Conservation (phyloP, 352 stramenopile species). For the Halophytophthora polymorphica region DNA sequence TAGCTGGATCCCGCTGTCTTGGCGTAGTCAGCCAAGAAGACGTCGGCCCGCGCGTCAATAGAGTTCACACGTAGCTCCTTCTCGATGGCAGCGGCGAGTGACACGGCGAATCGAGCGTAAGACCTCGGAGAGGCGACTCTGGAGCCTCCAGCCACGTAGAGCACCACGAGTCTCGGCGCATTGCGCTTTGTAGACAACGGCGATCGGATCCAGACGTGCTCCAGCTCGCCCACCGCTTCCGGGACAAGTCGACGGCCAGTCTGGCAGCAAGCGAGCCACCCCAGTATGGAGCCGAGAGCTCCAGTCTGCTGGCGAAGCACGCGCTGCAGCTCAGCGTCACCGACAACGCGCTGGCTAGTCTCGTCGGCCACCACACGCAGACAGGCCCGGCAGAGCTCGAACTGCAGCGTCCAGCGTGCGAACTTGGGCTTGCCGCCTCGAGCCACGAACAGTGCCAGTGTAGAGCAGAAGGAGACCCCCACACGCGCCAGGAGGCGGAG, state of each 20-base stretch:
- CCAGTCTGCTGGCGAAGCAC: constrained; percentile 22
- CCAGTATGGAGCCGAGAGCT: constrained; percentile 14
- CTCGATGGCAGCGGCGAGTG: constrained; percentile 11
- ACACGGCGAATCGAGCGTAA: constrained; percentile 16
- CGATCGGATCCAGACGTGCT: constrained; percentile 32
- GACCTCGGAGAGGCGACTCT: constrained; percentile 18
- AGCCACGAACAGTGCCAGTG: constrained; percentile 3
- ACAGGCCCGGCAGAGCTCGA: constrained; percentile 22
- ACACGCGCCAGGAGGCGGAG: constrained; percentile 1
- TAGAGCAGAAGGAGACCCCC: background rate
- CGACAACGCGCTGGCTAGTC: constrained; percentile 22
- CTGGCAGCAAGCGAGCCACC: constrained; percentile 11
- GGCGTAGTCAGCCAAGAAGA: constrained; percentile 30
- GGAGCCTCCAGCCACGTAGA: constrained; percentile 41
- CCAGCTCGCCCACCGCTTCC: constrained; percentile 16
- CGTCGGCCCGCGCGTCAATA: constrained; percentile 11
- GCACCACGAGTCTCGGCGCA: constrained; percentile 21
- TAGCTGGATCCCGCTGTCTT: constrained; percentile 6
- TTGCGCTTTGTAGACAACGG: background rate
- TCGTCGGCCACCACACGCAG: constrained; percentile 18
- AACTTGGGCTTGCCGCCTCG: constrained; percentile 25
- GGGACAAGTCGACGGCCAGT: constrained; percentile 13
- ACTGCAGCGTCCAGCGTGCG: constrained; percentile 31
- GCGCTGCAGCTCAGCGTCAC: constrained; percentile 11
- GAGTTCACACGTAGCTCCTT: constrained; percentile 2